Base-by-base conservation (phyloP, 805 yeast species). In the Osmozyma mogii region DNA sequence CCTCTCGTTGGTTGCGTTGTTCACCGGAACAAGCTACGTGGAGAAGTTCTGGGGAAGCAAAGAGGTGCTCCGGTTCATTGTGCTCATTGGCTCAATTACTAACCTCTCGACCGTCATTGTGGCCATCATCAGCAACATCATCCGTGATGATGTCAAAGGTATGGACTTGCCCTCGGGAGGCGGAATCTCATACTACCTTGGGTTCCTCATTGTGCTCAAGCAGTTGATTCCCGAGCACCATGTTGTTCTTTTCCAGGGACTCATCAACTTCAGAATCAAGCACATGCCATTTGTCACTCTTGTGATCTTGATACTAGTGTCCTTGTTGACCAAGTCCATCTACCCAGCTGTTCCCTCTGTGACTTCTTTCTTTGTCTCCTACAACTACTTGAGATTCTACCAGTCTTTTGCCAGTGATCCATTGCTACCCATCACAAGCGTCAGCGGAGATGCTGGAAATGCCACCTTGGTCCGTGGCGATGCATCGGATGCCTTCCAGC, bases 401-500 rank as follows among this genome's bases (percentile, higher is more conserved):
- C 92, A 85, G 46, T 47, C 68, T 10, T 66, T 71, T 26, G 55
- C 61, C n/a, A 51, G 60, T 14, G 80, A 73, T 32, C 77, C 74
- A 25, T 50, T 65, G n/a, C 56, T 78, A 36, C 78, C 82, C 9
- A 44, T 60, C 17, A 52, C 65, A 7, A 34, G 65, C 41, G 50
- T 54, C 20, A 39, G 34, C 24, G 52, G 50, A n/a, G 51, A 47
- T 15, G 36, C 40, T 9, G 36, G 41, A 39, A 35, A 36, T 28
- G 38, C 49, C 17, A 41, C 48, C 20, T 30, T 49, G 13, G 49
- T 65, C 15, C 54, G 70, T 16, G 96, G 96, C 22, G 96, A 87
- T 52, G 94, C 96, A 0, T 78, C 92, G 0, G 96, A 88, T 42
- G 81, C 89, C 1, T 88, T 88, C 61, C 76, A 83, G 32, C 66